phyloP scores from a whole-genome alignment of 1,139 yeast genomes.

The Scheffersomyces illinoinensis region DNA sequence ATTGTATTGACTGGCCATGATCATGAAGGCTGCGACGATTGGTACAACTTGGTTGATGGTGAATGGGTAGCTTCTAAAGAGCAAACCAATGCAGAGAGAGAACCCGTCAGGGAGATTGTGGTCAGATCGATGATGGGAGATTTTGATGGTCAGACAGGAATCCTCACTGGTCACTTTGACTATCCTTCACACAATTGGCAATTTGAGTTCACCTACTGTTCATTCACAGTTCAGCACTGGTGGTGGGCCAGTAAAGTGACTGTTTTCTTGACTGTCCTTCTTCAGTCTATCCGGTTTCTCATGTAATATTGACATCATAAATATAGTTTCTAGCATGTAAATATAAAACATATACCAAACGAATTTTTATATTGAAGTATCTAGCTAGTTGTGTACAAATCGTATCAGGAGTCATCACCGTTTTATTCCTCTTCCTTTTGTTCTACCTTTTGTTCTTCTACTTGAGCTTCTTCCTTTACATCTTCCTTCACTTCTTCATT shows the following conservation, averaged over 20 bases:
- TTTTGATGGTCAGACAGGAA: constrained; percentile 84
- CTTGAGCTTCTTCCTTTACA: neutral
- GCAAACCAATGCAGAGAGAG: constrained; percentile 21
- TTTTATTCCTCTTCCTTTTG: constrained; percentile 2
- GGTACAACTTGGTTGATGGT: constrained; percentile 49
- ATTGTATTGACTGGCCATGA: constrained; percentile 92
- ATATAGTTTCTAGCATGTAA: neutral
- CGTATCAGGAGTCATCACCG: neutral
- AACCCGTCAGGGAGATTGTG: constrained; percentile 70
- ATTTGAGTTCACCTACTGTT: constrained; percentile 72
- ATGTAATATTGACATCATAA: constrained; percentile 1
- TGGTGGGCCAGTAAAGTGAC: constrained; percentile 89
- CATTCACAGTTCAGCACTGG: constrained; percentile 84
- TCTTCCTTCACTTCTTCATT: neutral
- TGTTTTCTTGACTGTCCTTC: constrained; percentile 44
- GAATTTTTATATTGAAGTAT: neutral
- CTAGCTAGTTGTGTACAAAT: neutral
- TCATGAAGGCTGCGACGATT: constrained; percentile 87
- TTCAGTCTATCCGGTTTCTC: constrained; percentile 30
- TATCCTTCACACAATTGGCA: constrained; percentile 47
- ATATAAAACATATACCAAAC: neutral
- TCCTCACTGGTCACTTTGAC: constrained; percentile 68
- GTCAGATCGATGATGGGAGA: constrained; percentile 97
- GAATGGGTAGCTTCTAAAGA: constrained; percentile 62
- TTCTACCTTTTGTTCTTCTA: constrained; percentile 10